Evolutionary conservation across 768 basidiomycete species (phyloP).

Genomic region (Lentinus brumalis): DNA sequence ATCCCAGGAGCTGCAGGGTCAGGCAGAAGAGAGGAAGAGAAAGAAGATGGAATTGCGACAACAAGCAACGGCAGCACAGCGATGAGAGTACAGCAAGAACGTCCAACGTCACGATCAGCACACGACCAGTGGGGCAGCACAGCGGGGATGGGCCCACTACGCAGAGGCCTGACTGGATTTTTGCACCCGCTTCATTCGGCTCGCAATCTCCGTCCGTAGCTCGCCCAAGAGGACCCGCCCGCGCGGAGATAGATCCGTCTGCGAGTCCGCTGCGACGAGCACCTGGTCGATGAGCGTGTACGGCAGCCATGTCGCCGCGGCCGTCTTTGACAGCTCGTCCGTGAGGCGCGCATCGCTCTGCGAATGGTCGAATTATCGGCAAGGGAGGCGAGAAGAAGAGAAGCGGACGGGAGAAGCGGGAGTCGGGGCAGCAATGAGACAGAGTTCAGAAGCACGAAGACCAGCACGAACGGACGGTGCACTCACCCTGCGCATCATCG

Average conservation of each 20-base stretch:
- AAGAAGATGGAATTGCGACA: neutral
- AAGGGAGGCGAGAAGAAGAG: neutral
- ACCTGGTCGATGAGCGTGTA: slow-evolving; percentile 86
- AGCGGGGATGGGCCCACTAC: slow-evolving; percentile 1
- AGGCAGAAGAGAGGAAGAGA: too few relatives aligned
- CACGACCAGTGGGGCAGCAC: too few relatives aligned
- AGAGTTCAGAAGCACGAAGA: slow-evolving; percentile 2
- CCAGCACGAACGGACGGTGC: slow-evolving; percentile 1
- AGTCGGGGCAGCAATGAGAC: neutral
- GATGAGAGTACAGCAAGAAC: neutral
- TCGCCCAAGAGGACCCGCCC: slow-evolving; percentile 44
- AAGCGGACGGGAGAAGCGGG: neutral
- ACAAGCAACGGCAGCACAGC: neutral
- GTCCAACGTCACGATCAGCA: neutral
- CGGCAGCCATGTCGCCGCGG: slow-evolving; percentile 76
- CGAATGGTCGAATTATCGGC: neutral
- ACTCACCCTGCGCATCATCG: slow-evolving; percentile 73
- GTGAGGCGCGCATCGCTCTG: slow-evolving; percentile 58
- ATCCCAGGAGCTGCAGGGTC: too few relatives aligned
- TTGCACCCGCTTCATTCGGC: slow-evolving; percentile 68
- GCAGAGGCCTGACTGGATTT: slow-evolving; percentile 49
- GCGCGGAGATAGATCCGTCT: slow-evolving; percentile 50
- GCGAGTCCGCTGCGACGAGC: slow-evolving; percentile 59
- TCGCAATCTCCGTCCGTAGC: slow-evolving; percentile 61
- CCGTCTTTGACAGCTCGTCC: slow-evolving; percentile 52